phyloP scores from a whole-genome alignment of 306 rosid genomes.

The Prunus fruticosa region DNA sequence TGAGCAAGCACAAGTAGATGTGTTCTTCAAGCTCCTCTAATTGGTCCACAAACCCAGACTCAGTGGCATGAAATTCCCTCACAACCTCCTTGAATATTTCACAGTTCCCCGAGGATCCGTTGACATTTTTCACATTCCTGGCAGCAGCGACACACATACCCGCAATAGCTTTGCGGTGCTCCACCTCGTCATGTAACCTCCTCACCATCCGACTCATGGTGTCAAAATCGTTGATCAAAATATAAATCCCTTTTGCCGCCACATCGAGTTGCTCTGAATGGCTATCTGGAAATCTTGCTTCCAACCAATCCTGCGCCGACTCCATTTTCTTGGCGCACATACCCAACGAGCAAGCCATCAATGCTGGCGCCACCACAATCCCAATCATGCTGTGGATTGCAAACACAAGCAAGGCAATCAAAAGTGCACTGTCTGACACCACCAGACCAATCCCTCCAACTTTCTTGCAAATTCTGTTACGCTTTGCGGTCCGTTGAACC shows the following conservation, averaged over 20 bases:
- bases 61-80: slow-evolving; percentile 45
- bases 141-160: slow-evolving; percentile 52
- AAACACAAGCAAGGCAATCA: slow-evolving; percentile 37
- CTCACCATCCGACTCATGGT: slow-evolving; percentile 75
- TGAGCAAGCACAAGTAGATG: slow-evolving; percentile 74
- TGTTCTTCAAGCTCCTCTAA: slow-evolving; percentile 79
- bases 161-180: slow-evolving; percentile 52
- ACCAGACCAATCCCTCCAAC: slow-evolving; percentile 41
- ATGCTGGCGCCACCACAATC: slow-evolving; percentile 54
- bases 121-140: neutral
- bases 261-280: slow-evolving; percentile 50
- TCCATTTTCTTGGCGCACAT: slow-evolving; percentile 31
- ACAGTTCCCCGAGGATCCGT: neutral
- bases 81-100: slow-evolving; percentile 52
- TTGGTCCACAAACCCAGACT: slow-evolving; percentile 50
- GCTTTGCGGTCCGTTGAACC: slow-evolving; percentile 28
- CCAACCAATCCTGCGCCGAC: neutral
- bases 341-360: slow-evolving; percentile 40
- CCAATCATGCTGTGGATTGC: slow-evolving; percentile 65
- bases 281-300: slow-evolving; percentile 18
- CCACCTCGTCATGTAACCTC: slow-evolving; percentile 65
- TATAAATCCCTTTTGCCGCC: slow-evolving; percentile 65
- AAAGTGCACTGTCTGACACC: slow-evolving; percentile 34
- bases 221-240: slow-evolving; percentile 60
- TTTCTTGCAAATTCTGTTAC: slow-evolving; percentile 42